Percentiles rank a stretch among this genome's conserved stretches.
Conservation (phyloP, 441 rosid genomes). For the Gossypium schwendimanii region DNA sequence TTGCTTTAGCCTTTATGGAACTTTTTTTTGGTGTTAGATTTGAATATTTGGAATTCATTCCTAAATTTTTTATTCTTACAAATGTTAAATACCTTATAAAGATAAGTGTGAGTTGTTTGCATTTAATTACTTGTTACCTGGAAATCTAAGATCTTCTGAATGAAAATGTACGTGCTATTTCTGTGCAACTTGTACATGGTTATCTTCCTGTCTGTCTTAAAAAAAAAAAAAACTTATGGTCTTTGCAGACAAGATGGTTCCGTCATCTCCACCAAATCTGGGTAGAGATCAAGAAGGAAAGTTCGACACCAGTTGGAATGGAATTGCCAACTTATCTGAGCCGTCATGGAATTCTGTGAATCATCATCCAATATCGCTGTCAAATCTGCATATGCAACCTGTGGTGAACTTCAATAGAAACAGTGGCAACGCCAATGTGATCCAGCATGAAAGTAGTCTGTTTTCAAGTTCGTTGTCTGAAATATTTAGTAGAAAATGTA, state of each 20-base stretch:
- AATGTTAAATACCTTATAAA: background rate
- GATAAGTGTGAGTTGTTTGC: background rate
- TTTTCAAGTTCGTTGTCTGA: constrained; percentile 71
- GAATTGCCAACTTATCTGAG: constrained; percentile 28
- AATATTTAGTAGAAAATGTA: constrained; percentile 45
- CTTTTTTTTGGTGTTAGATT: background rate
- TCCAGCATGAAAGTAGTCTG: constrained; percentile 62
- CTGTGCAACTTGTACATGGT: background rate
- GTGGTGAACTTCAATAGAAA: constrained; percentile 29
- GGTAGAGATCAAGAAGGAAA: constrained; percentile 30
- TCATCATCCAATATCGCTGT: constrained; percentile 29
- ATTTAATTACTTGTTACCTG: background rate
- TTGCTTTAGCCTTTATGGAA: background rate
- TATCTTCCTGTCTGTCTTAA: background rate
- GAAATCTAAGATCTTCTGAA: constrained; percentile 4
- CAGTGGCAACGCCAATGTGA: constrained; percentile 18
- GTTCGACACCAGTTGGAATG: constrained; percentile 27
- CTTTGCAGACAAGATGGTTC: constrained; percentile 25
- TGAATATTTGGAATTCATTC: background rate
- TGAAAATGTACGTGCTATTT: background rate
- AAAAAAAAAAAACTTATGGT: background rate
- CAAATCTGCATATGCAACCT: constrained; percentile 30
- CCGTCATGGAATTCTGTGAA: constrained; percentile 33
- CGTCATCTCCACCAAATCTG: constrained; percentile 32
- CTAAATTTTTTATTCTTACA: background rate